Evolutionary conservation across 2,329 filamentous ascomycete species (phyloP).

Genomic region (Penicillium paneum): DNA sequence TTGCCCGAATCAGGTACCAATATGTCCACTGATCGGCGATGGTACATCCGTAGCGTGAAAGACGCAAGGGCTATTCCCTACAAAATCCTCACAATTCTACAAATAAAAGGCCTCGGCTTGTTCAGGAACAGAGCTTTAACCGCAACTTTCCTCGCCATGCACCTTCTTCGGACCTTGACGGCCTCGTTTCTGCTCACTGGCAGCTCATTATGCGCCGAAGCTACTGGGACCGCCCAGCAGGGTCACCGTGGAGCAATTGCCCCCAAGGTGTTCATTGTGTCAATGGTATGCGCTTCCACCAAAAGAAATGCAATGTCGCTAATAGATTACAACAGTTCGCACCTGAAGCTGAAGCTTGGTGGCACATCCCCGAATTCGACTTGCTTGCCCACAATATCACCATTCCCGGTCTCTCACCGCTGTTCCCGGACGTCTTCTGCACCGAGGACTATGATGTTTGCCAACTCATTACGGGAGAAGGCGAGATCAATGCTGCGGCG

Average conservation of each 20-base stretch:
- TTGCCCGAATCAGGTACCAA: not conserved
- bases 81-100: not conserved
- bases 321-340: constrained; percentile 49
- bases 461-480: constrained; percentile 65
- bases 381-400: constrained; percentile 57
- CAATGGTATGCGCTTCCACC: constrained; percentile 33
- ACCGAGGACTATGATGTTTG: constrained; percentile 60
- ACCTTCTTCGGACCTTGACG: constrained; percentile 6
- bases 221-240: not conserved
- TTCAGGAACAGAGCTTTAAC: not conserved
- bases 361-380: constrained; percentile 54
- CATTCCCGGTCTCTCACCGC: constrained; percentile 61
- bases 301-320: not conserved
- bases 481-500: constrained; percentile 71
- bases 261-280: constrained; percentile 44
- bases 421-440: constrained; percentile 65
- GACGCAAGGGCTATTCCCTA: not conserved
- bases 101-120: not conserved
- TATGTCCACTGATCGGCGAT: not conserved
- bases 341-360: constrained; percentile 62
- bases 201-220: constrained; percentile 10
- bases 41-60: not conserved
- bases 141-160: constrained; percentile 7
- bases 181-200: constrained; percentile 16
- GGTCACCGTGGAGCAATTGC: constrained; percentile 22